These are phyloP conservation scores for Thielaviopsis musarum DNA, from an alignment of 2,329 filamentous ascomycete species.

Conservation along the genomic window DNA sequence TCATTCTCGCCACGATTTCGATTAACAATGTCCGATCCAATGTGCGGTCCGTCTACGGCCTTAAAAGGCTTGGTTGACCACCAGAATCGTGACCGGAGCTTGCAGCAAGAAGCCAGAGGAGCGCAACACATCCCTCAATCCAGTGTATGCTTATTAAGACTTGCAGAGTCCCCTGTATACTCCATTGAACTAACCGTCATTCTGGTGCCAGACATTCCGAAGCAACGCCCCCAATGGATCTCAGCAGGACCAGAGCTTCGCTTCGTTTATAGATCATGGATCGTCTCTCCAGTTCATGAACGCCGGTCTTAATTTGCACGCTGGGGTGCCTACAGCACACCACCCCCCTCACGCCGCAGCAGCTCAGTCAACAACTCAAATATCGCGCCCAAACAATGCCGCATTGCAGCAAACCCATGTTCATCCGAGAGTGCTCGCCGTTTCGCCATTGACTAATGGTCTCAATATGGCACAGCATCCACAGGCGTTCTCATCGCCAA, in stretches of 20 bases:
- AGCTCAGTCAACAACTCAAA: neutral
- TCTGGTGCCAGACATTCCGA: neutral
- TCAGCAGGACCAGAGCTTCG: neutral
- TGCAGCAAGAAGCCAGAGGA: slow-evolving; percentile 21
- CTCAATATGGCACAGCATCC: neutral
- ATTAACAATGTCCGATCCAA: slow-evolving; percentile 23
- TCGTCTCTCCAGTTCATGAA: neutral
- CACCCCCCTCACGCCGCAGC: neutral
- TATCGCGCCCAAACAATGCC: neutral
- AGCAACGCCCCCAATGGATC: neutral
- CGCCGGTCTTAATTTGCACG: neutral
- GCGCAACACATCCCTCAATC: neutral
- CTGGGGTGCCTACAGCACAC: neutral
- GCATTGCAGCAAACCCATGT: neutral
- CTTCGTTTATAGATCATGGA: neutral
- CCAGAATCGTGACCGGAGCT: slow-evolving; percentile 24
- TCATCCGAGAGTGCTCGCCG: neutral
- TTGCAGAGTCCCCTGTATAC: neutral
- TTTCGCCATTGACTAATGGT: neutral
- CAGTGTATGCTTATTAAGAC: neutral
- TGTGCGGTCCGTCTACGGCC: slow-evolving; percentile 26
- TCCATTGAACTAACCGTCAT: neutral
- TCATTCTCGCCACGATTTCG: neutral
- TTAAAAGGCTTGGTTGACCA: slow-evolving; percentile 28
- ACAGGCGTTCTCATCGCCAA: slow-evolving; percentile 5